Evolutionary conservation across 202 grass and related monocot species (phyloP).

Genomic region (Digitaria exilis): DNA sequence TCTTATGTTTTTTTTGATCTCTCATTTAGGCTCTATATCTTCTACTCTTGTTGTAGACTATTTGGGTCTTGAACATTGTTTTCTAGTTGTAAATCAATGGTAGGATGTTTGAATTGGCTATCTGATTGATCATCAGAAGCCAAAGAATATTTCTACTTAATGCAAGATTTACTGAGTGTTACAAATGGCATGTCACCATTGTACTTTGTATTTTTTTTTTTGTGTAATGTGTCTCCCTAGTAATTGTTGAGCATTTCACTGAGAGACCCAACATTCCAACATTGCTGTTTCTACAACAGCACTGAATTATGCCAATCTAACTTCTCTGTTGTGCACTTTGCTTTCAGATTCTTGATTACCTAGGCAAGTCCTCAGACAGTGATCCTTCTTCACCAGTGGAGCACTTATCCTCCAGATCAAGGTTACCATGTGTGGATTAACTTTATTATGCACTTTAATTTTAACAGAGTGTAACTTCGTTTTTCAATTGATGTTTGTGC

Average conservation of each 20-base stretch:
- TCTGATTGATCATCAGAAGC: background rate
- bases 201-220: conserved; percentile 21
- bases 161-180: background rate
- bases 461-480: conserved; percentile 37
- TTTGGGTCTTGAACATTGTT: background rate
- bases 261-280: background rate
- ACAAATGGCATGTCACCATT: background rate
- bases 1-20: background rate
- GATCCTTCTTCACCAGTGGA: conserved; percentile 82
- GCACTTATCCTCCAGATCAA: conserved; percentile 77
- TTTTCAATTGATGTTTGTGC: conserved; percentile 39
- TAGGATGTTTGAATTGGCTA: background rate
- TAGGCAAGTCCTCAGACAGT: conserved; percentile 77
- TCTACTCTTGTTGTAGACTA: background rate
- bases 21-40: background rate
- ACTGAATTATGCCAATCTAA: conserved; percentile 19
- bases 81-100: background rate
- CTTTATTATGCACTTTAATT: conserved; percentile 22
- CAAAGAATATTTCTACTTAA: background rate
- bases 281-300: background rate
- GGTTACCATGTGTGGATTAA: conserved; percentile 42
- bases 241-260: background rate
- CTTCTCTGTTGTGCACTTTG: conserved; percentile 4
- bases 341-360: conserved; percentile 90
- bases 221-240: background rate